A percentile compares a stretch with the other conserved stretches of the same genome.
These are phyloP conservation scores for Daldinia concentrica DNA, from an alignment of 495 filamentous ascomycete genomes.

Conservation along the genomic window DNA sequence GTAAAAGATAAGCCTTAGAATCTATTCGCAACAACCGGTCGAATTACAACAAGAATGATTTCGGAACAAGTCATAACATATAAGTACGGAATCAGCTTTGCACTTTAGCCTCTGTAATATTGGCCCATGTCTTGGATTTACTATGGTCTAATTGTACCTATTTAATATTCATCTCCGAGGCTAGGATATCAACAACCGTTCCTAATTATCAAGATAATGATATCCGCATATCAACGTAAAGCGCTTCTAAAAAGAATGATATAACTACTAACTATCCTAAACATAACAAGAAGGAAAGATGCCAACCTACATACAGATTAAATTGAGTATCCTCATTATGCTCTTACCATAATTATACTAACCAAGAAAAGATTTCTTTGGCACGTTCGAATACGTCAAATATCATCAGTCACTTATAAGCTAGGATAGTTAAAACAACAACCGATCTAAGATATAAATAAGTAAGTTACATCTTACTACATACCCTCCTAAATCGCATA, in stretches of 20 bases:
- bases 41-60: background rate
- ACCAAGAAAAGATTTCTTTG: background rate
- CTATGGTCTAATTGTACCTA: no score
- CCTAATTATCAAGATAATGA: background rate
- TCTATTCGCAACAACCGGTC: background rate
- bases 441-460: background rate
- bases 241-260: background rate
- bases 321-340: background rate
- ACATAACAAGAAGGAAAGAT: background rate
- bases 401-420: background rate
- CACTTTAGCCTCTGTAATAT: no score
- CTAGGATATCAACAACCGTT: no score
- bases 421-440: background rate
- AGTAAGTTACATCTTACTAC: background rate
- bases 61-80: background rate
- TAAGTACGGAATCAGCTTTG: no score
- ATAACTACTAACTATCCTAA: background rate
- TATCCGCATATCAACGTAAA: background rate
- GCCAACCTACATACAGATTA: background rate
- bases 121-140: no score
- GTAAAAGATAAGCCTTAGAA: background rate
- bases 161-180: no score
- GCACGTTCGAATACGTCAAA: background rate
- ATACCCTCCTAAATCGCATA: background rate
- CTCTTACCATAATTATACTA: background rate